Evolutionary conservation across 768 basidiomycete genomes (phyloP).

Genomic region (Filobasidium wieringae): DNA sequence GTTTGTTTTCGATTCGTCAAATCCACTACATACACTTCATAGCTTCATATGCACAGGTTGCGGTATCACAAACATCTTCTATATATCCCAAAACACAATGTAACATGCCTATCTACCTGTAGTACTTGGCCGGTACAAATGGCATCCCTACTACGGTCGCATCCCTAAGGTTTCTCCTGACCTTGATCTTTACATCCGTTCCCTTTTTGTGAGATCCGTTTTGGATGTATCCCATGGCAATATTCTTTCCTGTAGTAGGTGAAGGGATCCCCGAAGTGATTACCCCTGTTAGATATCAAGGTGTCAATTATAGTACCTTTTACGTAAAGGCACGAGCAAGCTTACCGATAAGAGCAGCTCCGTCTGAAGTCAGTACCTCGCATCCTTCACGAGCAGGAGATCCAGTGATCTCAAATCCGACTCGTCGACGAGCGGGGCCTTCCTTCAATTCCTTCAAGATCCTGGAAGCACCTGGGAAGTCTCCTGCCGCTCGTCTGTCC

Average conservation of each 20-base stretch:
- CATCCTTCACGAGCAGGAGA: slow-evolving; percentile 85
- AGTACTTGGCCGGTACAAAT: slow-evolving; percentile 74
- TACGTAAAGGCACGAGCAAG: slow-evolving; percentile 3
- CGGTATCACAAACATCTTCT: not conserved
- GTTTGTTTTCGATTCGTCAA: not conserved
- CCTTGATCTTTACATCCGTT: slow-evolving; percentile 69
- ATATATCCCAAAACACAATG: not conserved
- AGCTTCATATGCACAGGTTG: not conserved
- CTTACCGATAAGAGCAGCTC: slow-evolving; percentile 53
- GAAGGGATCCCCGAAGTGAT: slow-evolving; percentile 95
- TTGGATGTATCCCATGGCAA: slow-evolving; percentile 87
- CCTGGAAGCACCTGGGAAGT: slow-evolving; percentile 65
- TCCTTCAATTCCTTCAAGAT: slow-evolving; percentile 68
- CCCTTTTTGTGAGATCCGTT: slow-evolving; percentile 79
- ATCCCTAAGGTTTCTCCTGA: slow-evolving; percentile 65
- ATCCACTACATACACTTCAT: not conserved
- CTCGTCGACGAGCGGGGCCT: slow-evolving; percentile 62
- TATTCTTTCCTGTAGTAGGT: slow-evolving; percentile 75
- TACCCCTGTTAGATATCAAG: slow-evolving; percentile 43
- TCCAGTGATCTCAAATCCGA: slow-evolving; percentile 70
- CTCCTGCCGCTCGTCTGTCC: slow-evolving; percentile 52
- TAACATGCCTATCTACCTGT: slow-evolving; percentile 10
- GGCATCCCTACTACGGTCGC: slow-evolving; percentile 74
- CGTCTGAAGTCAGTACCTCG: slow-evolving; percentile 52
- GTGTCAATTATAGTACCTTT: not conserved